Evolutionary conservation across 2,329 filamentous ascomycete species (phyloP).

Genomic region (Pseudogymnoascus sp.): DNA sequence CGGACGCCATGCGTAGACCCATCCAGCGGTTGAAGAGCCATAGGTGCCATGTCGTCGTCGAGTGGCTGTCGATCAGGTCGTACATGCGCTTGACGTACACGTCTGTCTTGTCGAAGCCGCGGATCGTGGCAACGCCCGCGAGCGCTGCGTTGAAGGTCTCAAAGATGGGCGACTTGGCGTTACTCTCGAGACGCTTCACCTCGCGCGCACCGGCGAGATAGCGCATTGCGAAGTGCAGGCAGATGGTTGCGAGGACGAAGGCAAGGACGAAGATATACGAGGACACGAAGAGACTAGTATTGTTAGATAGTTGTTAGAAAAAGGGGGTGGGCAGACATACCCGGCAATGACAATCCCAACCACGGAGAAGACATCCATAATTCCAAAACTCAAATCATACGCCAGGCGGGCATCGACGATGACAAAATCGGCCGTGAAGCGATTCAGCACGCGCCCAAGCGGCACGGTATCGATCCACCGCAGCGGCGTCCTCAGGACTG

Average conservation of each 20-base stretch:
- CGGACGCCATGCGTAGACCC: slow-evolving; percentile 59
- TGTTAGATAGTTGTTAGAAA: background rate
- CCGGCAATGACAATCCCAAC: slow-evolving; percentile 59
- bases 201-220: slow-evolving; percentile 68
- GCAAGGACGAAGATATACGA: slow-evolving; percentile 57
- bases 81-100: slow-evolving; percentile 65
- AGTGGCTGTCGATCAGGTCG: slow-evolving; percentile 58
- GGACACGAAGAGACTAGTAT: slow-evolving; percentile 51
- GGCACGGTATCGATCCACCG: slow-evolving; percentile 76
- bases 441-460: slow-evolving; percentile 66
- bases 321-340: slow-evolving; percentile 18
- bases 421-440: slow-evolving; percentile 71
- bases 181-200: slow-evolving; percentile 69
- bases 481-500: slow-evolving; percentile 63
- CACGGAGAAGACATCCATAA: slow-evolving; percentile 53
- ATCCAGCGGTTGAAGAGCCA: slow-evolving; percentile 74
- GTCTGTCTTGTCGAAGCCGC: slow-evolving; percentile 62
- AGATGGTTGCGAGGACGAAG: slow-evolving; percentile 47
- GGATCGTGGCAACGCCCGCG: slow-evolving; percentile 65
- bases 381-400: slow-evolving; percentile 52
- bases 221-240: slow-evolving; percentile 47
- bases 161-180: slow-evolving; percentile 69
- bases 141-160: slow-evolving; percentile 70
- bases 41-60: slow-evolving; percentile 56
- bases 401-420: slow-evolving; percentile 61